These are phyloP conservation scores for Monosporascus sp. DNA, from an alignment of 2,329 filamentous ascomycete species.

Conservation along the genomic window DNA sequence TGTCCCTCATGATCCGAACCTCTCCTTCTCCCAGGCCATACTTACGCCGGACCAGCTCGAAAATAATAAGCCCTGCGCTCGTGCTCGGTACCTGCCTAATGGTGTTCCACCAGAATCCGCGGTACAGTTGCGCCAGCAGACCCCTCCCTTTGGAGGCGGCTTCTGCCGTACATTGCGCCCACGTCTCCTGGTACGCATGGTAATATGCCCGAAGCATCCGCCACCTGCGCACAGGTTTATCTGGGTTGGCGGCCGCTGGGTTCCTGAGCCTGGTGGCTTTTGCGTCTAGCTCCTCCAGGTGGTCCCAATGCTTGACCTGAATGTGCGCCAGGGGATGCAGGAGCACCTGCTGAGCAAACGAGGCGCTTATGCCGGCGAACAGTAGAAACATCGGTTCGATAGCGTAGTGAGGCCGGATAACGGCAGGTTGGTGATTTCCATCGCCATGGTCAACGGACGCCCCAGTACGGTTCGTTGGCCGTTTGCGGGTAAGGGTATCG, in stretches of 20 bases:
- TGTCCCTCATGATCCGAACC: conserved; percentile 61
- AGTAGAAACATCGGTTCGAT: conserved; percentile 69
- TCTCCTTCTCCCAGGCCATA: conserved; percentile 60
- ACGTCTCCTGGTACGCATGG: conserved; percentile 64
- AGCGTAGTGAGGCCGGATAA: conserved; percentile 69
- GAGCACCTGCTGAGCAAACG: conserved; percentile 61
- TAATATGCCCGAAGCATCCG: conserved; percentile 61
- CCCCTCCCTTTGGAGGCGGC: conserved; percentile 51
- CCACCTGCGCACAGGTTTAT: conserved; percentile 33
- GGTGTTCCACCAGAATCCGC: conserved; percentile 67
- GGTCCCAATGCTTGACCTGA: conserved; percentile 67
- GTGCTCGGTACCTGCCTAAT: conserved; percentile 72
- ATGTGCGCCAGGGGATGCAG: conserved; percentile 68
- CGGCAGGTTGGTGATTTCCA: conserved; percentile 25
- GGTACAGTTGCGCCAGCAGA: conserved; percentile 60
- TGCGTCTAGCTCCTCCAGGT: conserved; percentile 66
- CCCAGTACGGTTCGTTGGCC: conserved; percentile 25
- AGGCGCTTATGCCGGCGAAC: conserved; percentile 62
- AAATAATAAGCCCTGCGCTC: conserved; percentile 71
- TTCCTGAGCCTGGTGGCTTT: conserved; percentile 43
- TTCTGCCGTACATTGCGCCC: conserved; percentile 51
- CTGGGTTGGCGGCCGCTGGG: conserved; percentile 23
- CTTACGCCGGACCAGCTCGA: conserved; percentile 69
- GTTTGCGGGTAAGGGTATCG: conserved; percentile 41
- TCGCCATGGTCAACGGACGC: conserved; percentile 14